A percentile compares a stretch with the other conserved stretches of the same genome.
Evolutionary conservation across 23 red algal genomes (phyloP).

Genomic region (Agarophyton chilense): DNA sequence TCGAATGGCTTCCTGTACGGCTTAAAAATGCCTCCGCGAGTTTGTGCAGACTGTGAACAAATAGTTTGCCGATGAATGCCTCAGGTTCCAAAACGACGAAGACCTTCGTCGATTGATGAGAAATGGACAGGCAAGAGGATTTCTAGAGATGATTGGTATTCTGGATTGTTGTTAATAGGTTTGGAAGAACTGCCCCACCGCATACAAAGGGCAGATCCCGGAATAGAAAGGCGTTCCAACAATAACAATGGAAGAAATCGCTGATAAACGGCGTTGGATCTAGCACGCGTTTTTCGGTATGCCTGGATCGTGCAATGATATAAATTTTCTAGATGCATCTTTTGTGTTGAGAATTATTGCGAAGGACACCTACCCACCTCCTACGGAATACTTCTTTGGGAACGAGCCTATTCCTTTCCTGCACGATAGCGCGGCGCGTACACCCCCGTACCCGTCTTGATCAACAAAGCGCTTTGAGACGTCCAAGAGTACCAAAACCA

Average conservation of each 20-base stretch:
- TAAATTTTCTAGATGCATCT: conserved; percentile 39
- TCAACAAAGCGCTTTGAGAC: too few relatives aligned
- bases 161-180: conserved; percentile 57
- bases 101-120: too few relatives aligned
- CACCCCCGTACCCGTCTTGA: too few relatives aligned
- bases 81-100: neutral
- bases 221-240: conserved; percentile 8
- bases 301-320: conserved; percentile 33
- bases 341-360: neutral
- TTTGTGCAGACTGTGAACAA: conserved; percentile 7
- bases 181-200: conserved; percentile 35
- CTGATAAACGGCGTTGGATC: conserved; percentile 35
- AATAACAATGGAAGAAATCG: conserved; percentile 34
- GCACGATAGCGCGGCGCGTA: too few relatives aligned
- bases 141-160: conserved; percentile 29
- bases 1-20: conserved; percentile 1
- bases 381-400: neutral
- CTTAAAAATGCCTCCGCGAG: neutral
- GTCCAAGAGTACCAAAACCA: too few relatives aligned
- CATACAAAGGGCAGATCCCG: conserved; percentile 35
- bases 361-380: neutral
- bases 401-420: too few relatives aligned
- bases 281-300: conserved; percentile 57
- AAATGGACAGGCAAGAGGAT: neutral
- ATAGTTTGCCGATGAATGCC: conserved; percentile 23